phyloP scores from a whole-genome alignment of 2,329 filamentous ascomycete species.

The Fusarium neocosmosporiellum region DNA sequence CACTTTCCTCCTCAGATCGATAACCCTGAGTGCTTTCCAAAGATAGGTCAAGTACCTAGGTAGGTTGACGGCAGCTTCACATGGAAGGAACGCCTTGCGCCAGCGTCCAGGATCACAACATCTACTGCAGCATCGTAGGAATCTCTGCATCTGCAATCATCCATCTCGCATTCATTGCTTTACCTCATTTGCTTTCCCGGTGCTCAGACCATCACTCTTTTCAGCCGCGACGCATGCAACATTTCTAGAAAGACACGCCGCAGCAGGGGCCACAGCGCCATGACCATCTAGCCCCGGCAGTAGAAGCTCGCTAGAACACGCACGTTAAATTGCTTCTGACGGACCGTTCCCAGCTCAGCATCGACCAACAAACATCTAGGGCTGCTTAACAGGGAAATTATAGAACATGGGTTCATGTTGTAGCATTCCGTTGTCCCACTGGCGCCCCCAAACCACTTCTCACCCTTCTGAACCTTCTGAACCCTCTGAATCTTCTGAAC shows the following conservation, averaged over 20 bases:
- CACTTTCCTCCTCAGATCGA: constrained; percentile 16
- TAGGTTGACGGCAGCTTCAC: background rate
- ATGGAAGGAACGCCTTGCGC: background rate
- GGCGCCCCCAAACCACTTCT: background rate
- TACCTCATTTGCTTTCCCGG: constrained; percentile 2
- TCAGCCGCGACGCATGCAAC: background rate
- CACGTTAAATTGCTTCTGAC: constrained; percentile 34
- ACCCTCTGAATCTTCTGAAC: background rate
- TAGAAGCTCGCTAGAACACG: constrained; percentile 45
- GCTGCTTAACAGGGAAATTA: background rate
- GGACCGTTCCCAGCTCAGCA: constrained; percentile 17
- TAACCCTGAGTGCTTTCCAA: background rate
- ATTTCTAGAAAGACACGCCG: constrained; percentile 32
- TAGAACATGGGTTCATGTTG: background rate
- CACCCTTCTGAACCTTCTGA: background rate
- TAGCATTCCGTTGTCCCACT: background rate
- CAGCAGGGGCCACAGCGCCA: constrained; percentile 38
- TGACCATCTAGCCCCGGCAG: constrained; percentile 38
- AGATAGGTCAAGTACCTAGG: background rate
- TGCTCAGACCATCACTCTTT: background rate
- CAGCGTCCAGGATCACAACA: constrained; percentile 14
- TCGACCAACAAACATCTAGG: constrained; percentile 10
- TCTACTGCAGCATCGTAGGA: background rate
- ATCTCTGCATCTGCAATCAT: background rate
- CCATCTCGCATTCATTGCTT: constrained; percentile 1